phyloP scores from a whole-genome alignment of 306 rosid species.

The Cajanus cajan region DNA sequence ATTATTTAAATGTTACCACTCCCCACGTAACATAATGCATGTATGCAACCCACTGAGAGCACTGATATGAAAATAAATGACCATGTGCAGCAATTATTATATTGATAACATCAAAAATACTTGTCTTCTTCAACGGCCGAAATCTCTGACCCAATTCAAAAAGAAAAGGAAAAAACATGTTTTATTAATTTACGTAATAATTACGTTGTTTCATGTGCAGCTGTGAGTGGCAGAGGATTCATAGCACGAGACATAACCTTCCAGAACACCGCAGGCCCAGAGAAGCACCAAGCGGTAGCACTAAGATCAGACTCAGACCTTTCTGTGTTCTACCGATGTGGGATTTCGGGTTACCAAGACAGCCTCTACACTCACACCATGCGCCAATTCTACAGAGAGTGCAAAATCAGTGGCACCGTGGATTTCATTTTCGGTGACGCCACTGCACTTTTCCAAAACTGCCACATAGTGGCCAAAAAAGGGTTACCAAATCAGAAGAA shows the following conservation, averaged over 20 bases:
- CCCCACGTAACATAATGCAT: neutral
- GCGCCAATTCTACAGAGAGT: conserved; percentile 79
- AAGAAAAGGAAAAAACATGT: too few relatives aligned
- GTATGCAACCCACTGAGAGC: neutral
- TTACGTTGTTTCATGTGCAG: conserved; percentile 36
- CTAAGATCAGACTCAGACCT: conserved; percentile 73
- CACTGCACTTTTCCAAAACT: conserved; percentile 61
- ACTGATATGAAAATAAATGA: conserved; percentile 18
- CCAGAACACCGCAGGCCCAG: conserved; percentile 20
- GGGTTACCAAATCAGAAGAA: conserved; percentile 66
- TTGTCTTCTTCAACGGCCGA: neutral
- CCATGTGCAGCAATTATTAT: conserved; percentile 30
- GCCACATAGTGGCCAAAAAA: conserved; percentile 50
- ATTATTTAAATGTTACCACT: neutral
- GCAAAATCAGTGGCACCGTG: conserved; percentile 66
- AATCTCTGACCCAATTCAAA: neutral
- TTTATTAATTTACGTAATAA: too few relatives aligned
- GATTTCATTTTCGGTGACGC: conserved; percentile 78
- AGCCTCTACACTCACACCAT: conserved; percentile 59
- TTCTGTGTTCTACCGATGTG: conserved; percentile 61
- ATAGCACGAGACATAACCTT: conserved; percentile 63
- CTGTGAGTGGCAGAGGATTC: conserved; percentile 82
- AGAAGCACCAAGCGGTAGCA: conserved; percentile 67
- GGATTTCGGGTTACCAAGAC: conserved; percentile 62
- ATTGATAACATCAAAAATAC: neutral